phyloP scores from a whole-genome alignment of 2,329 filamentous ascomycete genomes.

The Aspergillus sp. region DNA sequence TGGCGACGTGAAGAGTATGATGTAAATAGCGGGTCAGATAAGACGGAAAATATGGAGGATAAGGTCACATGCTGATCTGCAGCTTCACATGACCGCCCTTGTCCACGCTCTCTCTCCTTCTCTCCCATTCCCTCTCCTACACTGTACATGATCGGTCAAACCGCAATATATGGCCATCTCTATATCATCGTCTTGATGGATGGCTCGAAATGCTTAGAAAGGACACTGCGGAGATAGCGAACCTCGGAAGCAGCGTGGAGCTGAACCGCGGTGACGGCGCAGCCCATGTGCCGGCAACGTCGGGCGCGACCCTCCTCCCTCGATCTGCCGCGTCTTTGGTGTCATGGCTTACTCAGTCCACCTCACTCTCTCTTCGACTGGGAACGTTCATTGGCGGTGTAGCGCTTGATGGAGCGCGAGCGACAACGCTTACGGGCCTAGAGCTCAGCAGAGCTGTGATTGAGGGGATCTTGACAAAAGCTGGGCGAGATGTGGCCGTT shows the following conservation, averaged over 20 bases:
- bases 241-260: slow-evolving; percentile 2
- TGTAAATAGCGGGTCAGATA: slow-evolving; percentile 18
- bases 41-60: no score
- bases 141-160: no score
- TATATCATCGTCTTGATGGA: slow-evolving; percentile 2
- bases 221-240: neutral
- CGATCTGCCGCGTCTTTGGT: slow-evolving; percentile 35
- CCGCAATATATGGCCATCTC: no score
- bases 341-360: slow-evolving; percentile 36
- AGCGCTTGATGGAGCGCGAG: slow-evolving; percentile 35
- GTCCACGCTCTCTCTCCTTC: slow-evolving; percentile 2
- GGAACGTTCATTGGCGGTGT: slow-evolving; percentile 36
- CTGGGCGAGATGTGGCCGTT: slow-evolving; percentile 35
- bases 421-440: slow-evolving; percentile 36
- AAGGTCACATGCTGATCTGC: neutral
- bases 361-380: slow-evolving; percentile 35
- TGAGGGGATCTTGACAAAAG: slow-evolving; percentile 36
- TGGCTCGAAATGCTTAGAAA: slow-evolving; percentile 11
- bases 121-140: no score
- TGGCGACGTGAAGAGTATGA: slow-evolving; percentile 26
- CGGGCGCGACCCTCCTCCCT: slow-evolving; percentile 33
- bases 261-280: slow-evolving; percentile 5
- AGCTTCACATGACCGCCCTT: neutral
- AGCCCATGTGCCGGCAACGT: slow-evolving; percentile 18
- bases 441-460: slow-evolving; percentile 37